Base-by-base conservation (phyloP, 2,329 filamentous ascomycete genomes). In the Clonostachys rhizophaga region DNA sequence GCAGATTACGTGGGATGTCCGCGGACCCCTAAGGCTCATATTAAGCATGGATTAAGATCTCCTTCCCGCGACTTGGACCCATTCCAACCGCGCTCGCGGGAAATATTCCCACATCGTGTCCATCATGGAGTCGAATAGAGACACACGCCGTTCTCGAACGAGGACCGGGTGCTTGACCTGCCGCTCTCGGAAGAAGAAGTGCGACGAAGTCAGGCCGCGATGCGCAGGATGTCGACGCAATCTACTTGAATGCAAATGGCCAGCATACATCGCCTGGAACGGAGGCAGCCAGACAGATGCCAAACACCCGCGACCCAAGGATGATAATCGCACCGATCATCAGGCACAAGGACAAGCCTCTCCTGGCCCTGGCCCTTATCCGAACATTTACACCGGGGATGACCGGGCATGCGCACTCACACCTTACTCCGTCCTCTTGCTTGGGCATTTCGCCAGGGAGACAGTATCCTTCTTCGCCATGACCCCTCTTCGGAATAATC, bases 151-250 rank as follows among this genome's bases (percentile, higher is more conserved):
- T 13, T 13, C n/a, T 10, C 5, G 34, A 18, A 49, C 40, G 36
- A 41, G 50, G 13, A 62, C 55, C 46, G 67, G 67, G 10, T 70
- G 67, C 52, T 51, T 68, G 45, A 68, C 66, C 17, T 70, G 67
- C 51, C 63, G 68, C 34, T 55, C 53, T 13, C 61, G 67, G n/a
- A 69, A 69, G 58, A 68, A 69, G 59, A 70, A 70, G 50, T 70
- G 66, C 51, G 65, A 69, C 42, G 75, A 79, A 60, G 68, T 71
- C 51, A 68, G 72, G 48, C 76, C 76, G 7, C 58, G 71, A 16
- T 80, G 77, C 56, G 71, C 65, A 44, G 76, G 78, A 55, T 80
- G 76, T 60, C 72, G 72, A 56, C 68, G 75, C 39, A 66, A 79
- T 43, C 74, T 74, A 49, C 63, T 80, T 20, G 69, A 78, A 42